Base-by-base conservation (phyloP, 2,329 filamentous ascomycete species). In the Aureobasidium namibiae region DNA sequence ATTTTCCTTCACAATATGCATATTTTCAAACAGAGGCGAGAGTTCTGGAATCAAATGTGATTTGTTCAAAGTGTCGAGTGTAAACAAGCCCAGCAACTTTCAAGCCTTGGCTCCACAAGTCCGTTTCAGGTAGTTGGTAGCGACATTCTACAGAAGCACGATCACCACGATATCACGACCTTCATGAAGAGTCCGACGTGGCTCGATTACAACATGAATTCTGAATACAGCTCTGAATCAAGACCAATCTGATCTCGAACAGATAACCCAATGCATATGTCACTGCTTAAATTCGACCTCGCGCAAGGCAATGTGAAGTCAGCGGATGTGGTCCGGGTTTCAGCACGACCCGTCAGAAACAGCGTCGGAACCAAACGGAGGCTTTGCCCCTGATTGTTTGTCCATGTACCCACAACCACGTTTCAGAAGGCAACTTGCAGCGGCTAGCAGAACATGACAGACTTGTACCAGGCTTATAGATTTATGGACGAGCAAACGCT, bases 361-460 rank as follows among this genome's bases (percentile, higher is more conserved):
- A 41, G 8, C 31, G 31, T 23, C 36, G 14, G 26, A 2, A 23
- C 33, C 50, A 54, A 42, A 38, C 50, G 36, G 42, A 34, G 50
- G 31, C 42, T 10, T 23, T 33, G 36, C 50, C 9, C 50, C 50
- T 52, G 34, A 41, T 31, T 24, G 46, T 36, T 49, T 49, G 46
- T 49, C 33, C 49, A 29, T 39, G 49, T 39, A 52, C 49, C 33
- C 48, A 52, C 36, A 33, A 29, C n/a, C n/a, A 14, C 38, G 50
- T 54, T 54, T 54, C 50, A 54, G 36, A 13, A 42, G 44, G 44
- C 44, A 31, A 46, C 16, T n/a, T 16, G 36, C 50, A 42, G 50
- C 50, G 36, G 50, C 49, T 52, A 52, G 50, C 34, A 53, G 24
- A 29, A 24, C 14, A 33, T 11, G 33, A 36, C 33, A 53, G 5